Conservation (phyloP, 139 green algal species). For the Coelastrella sp. region DNA sequence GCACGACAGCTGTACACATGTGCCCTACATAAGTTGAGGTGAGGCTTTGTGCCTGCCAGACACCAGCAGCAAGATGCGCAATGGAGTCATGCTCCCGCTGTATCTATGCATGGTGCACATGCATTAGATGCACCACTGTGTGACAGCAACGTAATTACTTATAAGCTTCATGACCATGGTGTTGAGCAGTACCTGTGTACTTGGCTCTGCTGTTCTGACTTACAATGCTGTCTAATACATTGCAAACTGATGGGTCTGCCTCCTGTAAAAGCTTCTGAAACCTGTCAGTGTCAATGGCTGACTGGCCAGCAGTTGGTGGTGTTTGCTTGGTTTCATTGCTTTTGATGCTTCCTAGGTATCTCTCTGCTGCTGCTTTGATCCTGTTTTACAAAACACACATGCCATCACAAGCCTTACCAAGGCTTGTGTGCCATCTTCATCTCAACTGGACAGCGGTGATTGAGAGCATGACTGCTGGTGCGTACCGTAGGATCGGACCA, state of each 20-base stretch:
- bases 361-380: conserved; percentile 1
- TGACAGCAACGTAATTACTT: neutral
- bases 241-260: neutral
- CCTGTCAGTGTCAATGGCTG: neutral
- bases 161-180: too few relatives aligned
- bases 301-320: neutral
- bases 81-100: too few relatives aligned
- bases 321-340: neutral
- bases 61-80: too few relatives aligned
- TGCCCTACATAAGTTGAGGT: too few relatives aligned
- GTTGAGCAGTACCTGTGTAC: conserved; percentile 2
- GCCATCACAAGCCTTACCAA: neutral
- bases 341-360: neutral
- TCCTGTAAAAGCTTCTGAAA: neutral
- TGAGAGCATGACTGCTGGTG: too few relatives aligned
- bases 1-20: too few relatives aligned
- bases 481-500: too few relatives aligned
- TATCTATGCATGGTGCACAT: neutral
- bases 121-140: neutral
- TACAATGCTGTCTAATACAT: neutral
- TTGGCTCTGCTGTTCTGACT: neutral
- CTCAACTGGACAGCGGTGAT: too few relatives aligned
- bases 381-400: neutral
- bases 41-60: too few relatives aligned
- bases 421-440: too few relatives aligned